These are phyloP conservation scores for Hypoxylon crocopeplum DNA, from an alignment of 495 filamentous ascomycete genomes.

Conservation along the genomic window DNA sequence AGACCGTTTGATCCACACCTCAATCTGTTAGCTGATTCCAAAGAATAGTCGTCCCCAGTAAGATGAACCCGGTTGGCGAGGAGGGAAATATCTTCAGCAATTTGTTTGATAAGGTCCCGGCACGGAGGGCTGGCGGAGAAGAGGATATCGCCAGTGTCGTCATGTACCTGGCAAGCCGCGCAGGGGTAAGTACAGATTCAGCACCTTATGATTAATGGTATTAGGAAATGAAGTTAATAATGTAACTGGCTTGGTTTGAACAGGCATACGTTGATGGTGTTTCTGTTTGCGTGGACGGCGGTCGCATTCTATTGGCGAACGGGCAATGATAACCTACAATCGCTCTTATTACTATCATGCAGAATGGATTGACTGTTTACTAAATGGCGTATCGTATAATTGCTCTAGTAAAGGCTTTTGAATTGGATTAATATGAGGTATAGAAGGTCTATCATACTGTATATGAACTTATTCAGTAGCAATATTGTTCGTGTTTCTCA, in stretches of 20 bases:
- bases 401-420: no score
- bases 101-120: conserved; percentile 54
- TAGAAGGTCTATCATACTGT: no score
- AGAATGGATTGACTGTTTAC: no score
- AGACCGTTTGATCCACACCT: no score
- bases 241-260: no score
- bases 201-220: background rate
- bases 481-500: no score
- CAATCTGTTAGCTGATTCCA: no score
- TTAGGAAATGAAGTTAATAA: conserved; percentile 2
- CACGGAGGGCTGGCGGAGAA: conserved; percentile 46
- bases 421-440: no score
- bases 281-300: conserved; percentile 49
- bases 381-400: no score
- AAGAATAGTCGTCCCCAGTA: conserved; percentile 51
- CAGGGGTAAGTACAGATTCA: conserved; percentile 37
- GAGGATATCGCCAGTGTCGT: conserved; percentile 52
- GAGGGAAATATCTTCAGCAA: conserved; percentile 53
- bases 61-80: conserved; percentile 55
- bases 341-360: no score
- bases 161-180: conserved; percentile 49
- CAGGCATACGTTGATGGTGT: conserved; percentile 49
- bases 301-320: conserved; percentile 47
- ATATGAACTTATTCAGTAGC: no score
- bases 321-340: no score